Evolutionary conservation across 495 filamentous ascomycete species (phyloP).

Genomic region (Amorphotheca resinae): DNA sequence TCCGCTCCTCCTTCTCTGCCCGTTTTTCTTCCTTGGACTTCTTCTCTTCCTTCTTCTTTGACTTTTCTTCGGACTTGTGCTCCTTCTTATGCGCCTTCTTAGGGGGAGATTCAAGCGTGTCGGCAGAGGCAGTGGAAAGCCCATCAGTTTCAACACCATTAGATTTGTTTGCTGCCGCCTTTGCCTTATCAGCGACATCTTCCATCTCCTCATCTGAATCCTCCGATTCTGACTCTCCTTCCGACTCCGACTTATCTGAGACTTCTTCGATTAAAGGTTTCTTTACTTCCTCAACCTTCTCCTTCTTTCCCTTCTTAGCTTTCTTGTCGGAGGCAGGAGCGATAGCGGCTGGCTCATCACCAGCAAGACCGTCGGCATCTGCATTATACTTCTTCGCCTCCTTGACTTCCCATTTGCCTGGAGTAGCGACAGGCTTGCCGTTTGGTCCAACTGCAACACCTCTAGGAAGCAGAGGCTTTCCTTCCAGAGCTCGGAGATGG

Average conservation of each 20-base stretch:
- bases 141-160: slow-evolving; percentile 1
- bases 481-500: slow-evolving; percentile 73
- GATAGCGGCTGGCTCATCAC: slow-evolving; percentile 50
- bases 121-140: background rate
- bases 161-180: slow-evolving; percentile 8
- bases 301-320: slow-evolving; percentile 39
- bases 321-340: slow-evolving; percentile 23
- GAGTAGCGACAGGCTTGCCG: slow-evolving; percentile 37
- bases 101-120: slow-evolving; percentile 3
- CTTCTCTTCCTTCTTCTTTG: slow-evolving; percentile 32
- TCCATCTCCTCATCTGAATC: slow-evolving; percentile 22
- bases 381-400: slow-evolving; percentile 93
- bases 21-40: slow-evolving; percentile 33
- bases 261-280: slow-evolving; percentile 22
- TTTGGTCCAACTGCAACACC: slow-evolving; percentile 66
- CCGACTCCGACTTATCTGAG: slow-evolving; percentile 21
- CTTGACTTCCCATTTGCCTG: slow-evolving; percentile 82
- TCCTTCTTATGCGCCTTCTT: slow-evolving; percentile 27
- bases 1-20: slow-evolving; percentile 27
- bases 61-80: slow-evolving; percentile 31
- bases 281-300: slow-evolving; percentile 22
- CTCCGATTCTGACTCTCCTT: slow-evolving; percentile 38
- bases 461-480: slow-evolving; percentile 70
- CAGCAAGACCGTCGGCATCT: slow-evolving; percentile 76
- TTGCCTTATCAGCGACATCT: slow-evolving; percentile 18